Evolutionary conservation across 2,329 filamentous ascomycete genomes (phyloP), one percentile per base, ranked within the genome.

Genomic region (Diaporthe capsici): DNA sequence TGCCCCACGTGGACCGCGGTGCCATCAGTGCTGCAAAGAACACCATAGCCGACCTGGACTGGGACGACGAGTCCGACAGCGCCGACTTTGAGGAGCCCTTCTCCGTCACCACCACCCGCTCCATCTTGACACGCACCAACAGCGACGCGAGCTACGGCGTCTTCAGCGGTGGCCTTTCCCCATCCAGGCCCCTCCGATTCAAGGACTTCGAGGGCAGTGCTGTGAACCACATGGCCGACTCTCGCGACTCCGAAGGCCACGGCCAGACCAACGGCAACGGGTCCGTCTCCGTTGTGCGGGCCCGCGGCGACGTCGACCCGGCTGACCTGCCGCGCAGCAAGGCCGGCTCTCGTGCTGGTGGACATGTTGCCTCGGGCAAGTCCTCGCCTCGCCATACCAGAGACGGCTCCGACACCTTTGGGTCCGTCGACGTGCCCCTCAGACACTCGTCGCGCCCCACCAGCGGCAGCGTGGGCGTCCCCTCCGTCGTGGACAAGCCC

Each of bases 21-120:
- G 74, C 63, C n/a, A 75, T 75, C 74, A 73, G 17, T 42, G 63
- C 71, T 44, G 74, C 74, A 8, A 71, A 68, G 60, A 42, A 57
- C 28, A 60, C 70, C 25, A 75, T 75, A 63, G 34, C 60, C 34
- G 74, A 73, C 31, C 34, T 73, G 3, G 49, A 68, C 8, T 75
- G 74, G 74, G 74, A 75, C 70, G 70, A 75, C 70, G 65, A 55
- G 65, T 51, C 70, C 28, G 74, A 68, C 74, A 34, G 61, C 44
- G 31, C n/a, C 17, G 60, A 60, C 42, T 22, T 55, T 7, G 74
- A 74, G 58, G 70, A 68, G 39, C 58, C 60, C 22, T 55, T n/a
- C 60, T 73, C 74, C 2, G 37, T 39, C 31, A 61, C 74, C 15
- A 44, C 73, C n/a, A 55, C 28, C 60, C 58, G 70, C 17, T 53